These are phyloP conservation scores for Eleusine coracana DNA, from an alignment of 176 grass and related monocot species.

Conservation along the genomic window DNA sequence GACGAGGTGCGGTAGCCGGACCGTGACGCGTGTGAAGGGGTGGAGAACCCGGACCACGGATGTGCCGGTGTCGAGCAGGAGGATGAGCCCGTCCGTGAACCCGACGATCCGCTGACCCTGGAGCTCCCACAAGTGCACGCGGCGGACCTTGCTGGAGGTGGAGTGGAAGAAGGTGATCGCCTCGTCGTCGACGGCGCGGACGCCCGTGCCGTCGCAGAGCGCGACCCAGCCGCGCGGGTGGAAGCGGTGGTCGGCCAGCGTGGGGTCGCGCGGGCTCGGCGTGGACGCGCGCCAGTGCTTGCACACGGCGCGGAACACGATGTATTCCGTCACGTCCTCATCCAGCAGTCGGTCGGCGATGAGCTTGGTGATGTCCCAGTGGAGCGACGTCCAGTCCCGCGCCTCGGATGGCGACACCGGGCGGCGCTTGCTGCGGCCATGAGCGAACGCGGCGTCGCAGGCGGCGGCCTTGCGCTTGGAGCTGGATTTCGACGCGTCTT, in stretches of 20 bases:
- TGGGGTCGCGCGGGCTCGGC: conserved; percentile 8
- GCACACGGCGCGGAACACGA: conserved; percentile 11
- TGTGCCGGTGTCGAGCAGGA: neutral
- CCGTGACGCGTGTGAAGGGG: conserved; percentile 24
- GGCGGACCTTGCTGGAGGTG: neutral
- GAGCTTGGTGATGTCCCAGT: neutral
- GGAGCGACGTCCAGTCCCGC: conserved; percentile 16
- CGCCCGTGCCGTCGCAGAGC: conserved; percentile 14
- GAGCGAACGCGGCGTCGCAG: neutral
- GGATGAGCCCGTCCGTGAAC: conserved; percentile 1
- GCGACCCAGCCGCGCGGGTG: conserved; percentile 28
- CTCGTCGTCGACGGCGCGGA: neutral
- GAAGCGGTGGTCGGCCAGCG: conserved; percentile 1
- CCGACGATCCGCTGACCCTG: neutral
- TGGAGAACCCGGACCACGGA: conserved; percentile 22
- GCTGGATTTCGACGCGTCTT: neutral
- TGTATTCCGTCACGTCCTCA: conserved; percentile 9
- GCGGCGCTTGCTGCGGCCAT: neutral
- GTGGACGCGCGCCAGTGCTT: neutral
- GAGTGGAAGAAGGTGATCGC: conserved; percentile 11
- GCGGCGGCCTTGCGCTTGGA: conserved; percentile 3
- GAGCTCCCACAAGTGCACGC: neutral
- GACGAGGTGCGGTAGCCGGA: neutral
- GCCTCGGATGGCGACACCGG: no score
- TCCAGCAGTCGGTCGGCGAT: conserved; percentile 9